These are phyloP conservation scores for Sarocladium strictum DNA, from an alignment of 2,329 filamentous ascomycete genomes.

Conservation along the genomic window DNA sequence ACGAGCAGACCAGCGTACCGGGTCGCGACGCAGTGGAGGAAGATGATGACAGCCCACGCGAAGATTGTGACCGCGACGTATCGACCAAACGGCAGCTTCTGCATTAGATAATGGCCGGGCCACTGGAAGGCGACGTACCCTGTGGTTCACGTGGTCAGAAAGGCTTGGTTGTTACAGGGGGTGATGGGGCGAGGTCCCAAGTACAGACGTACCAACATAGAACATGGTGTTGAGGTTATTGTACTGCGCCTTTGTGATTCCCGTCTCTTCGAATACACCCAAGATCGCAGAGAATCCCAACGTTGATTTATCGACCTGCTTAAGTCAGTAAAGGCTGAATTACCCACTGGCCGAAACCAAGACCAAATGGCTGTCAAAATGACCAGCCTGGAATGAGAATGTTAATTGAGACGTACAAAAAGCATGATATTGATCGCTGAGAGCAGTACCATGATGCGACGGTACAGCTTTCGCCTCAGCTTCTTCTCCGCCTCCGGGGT, in stretches of 20 bases:
- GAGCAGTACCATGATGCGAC: slow-evolving; percentile 23
- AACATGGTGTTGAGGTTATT: slow-evolving; percentile 36
- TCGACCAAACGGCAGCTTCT: slow-evolving; percentile 28
- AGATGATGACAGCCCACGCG: slow-evolving; percentile 28
- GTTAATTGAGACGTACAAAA: slow-evolving; percentile 31
- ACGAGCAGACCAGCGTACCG: slow-evolving; percentile 25
- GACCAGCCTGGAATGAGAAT: too few species aligned
- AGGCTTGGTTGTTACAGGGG: too few species aligned
- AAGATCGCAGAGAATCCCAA: slow-evolving; percentile 33
- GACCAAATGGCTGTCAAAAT: neutral
- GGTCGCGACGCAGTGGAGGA: slow-evolving; percentile 18
- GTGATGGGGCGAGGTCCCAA: too few species aligned
- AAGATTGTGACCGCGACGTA: slow-evolving; percentile 28
- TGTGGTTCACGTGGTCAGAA: slow-evolving; percentile 12
- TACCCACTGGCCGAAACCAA: neutral
- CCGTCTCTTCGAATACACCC: slow-evolving; percentile 34
- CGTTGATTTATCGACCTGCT: slow-evolving; percentile 33
- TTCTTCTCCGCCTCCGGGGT: slow-evolving; percentile 25
- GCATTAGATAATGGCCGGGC: slow-evolving; percentile 35
- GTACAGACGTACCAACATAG: slow-evolving; percentile 27
- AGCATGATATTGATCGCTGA: slow-evolving; percentile 28
- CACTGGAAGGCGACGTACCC: slow-evolving; percentile 30
- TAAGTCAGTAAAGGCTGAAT: neutral
- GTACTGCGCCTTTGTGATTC: slow-evolving; percentile 29
- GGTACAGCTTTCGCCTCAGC: slow-evolving; percentile 26